These are phyloP conservation scores for Fraxinus angustifolia DNA, from an alignment of 305 asterid genomes.

Conservation along the genomic window DNA sequence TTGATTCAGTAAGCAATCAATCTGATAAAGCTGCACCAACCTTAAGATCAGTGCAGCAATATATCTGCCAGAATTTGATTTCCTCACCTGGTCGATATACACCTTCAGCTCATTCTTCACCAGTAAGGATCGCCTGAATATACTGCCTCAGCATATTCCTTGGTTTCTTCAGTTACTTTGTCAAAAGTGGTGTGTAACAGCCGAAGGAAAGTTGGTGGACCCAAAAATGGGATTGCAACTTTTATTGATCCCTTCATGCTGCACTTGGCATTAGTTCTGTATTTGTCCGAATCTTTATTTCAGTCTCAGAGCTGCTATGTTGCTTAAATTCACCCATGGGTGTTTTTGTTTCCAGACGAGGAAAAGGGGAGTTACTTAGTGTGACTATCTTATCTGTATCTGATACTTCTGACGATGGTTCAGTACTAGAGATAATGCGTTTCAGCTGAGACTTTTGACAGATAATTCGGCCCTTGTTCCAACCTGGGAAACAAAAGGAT, in stretches of 20 bases:
- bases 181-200: background rate
- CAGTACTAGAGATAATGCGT: constrained; percentile 43
- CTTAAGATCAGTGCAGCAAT: background rate
- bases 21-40: constrained; percentile 12
- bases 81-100: background rate
- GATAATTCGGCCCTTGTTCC: constrained; percentile 87
- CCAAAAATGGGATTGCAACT: constrained; percentile 15
- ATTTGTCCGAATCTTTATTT: constrained; percentile 33
- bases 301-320: constrained; percentile 30
- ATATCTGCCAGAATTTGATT: constrained; percentile 6
- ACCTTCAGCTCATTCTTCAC: constrained; percentile 17
- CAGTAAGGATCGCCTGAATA: background rate
- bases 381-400: constrained; percentile 31
- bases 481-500: constrained; percentile 74
- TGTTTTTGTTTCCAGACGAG: constrained; percentile 33
- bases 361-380: constrained; percentile 59
- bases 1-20: constrained; percentile 21
- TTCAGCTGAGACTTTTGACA: constrained; percentile 87
- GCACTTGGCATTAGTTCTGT: constrained; percentile 61
- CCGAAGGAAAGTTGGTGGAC: constrained; percentile 12
- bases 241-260: constrained; percentile 32
- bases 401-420: constrained; percentile 44
- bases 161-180: constrained; percentile 17
- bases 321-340: constrained; percentile 35
- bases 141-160: constrained; percentile 5